Evolutionary conservation across 2,329 filamentous ascomycete genomes (phyloP).

Genomic region (Monosporascus sp.): DNA sequence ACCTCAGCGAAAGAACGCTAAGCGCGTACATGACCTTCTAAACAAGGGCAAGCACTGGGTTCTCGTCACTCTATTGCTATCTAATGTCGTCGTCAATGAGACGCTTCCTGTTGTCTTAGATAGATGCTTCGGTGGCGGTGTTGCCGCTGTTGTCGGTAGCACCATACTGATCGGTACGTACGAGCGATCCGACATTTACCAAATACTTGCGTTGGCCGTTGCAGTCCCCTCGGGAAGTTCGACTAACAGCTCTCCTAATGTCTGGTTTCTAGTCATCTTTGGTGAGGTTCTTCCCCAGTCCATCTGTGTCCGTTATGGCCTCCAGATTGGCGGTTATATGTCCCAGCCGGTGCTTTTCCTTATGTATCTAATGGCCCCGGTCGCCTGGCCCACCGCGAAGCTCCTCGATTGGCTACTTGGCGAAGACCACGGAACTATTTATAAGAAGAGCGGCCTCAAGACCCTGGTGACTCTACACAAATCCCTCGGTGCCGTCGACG

Average conservation of each 20-base stretch:
- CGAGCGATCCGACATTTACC: no score
- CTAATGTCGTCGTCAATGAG: conserved; percentile 98
- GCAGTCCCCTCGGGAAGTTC: no score
- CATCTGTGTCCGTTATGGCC: conserved; percentile 89
- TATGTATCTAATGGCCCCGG: conserved; percentile 87
- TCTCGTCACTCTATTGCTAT: conserved; percentile 84
- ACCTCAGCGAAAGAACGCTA: conserved; percentile 80
- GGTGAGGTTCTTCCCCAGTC: conserved; percentile 96
- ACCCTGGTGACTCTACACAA: conserved; percentile 94
- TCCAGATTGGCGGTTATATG: conserved; percentile 93
- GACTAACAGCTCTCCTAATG: conserved; percentile 10
- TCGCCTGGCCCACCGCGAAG: conserved; percentile 94
- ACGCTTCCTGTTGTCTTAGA: conserved; percentile 93
- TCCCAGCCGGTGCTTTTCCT: conserved; percentile 78
- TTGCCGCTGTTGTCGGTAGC: conserved; percentile 89
- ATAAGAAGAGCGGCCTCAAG: conserved; percentile 97
- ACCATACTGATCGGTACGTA: conserved; percentile 84
- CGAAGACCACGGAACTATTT: conserved; percentile 91
- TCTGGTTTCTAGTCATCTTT: conserved; percentile 71
- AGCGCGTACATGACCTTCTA: conserved; percentile 72
- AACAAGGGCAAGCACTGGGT: conserved; percentile 97
- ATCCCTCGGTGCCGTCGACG: conserved; percentile 77
- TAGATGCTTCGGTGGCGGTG: conserved; percentile 86
- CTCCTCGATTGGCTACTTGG: conserved; percentile 89
- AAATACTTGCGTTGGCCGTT: no score